Conservation (phyloP, 257 asterid genomes). For the Thymus quinquecostatus region DNA sequence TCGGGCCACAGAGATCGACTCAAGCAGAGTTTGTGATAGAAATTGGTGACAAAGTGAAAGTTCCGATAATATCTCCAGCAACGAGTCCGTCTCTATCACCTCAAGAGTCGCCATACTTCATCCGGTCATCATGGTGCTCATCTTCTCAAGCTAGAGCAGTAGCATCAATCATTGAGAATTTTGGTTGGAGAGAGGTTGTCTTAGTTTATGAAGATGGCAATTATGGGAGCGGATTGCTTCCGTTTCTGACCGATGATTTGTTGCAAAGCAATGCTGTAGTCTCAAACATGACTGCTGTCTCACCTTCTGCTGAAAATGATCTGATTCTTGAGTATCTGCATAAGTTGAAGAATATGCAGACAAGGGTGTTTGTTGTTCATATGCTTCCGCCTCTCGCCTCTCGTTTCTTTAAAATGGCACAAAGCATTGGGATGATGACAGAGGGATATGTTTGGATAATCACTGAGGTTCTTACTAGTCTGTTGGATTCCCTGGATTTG, state of each 20-base stretch:
- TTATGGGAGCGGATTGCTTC: conserved; percentile 50
- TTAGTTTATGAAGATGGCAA: conserved; percentile 41
- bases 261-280: conserved; percentile 32
- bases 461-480: conserved; percentile 45
- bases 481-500: conserved; percentile 38
- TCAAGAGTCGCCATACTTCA: conserved; percentile 43
- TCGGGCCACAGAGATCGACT: conserved; percentile 52
- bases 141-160: conserved; percentile 51
- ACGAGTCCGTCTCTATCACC: conserved; percentile 54
- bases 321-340: conserved; percentile 37
- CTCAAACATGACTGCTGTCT: conserved; percentile 37
- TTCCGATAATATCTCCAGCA: conserved; percentile 56
- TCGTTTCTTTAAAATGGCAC: conserved; percentile 43
- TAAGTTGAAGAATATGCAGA: conserved; percentile 43
- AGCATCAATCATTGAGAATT: conserved; percentile 46
- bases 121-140: conserved; percentile 49
- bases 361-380: conserved; percentile 56
- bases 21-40: conserved; percentile 53
- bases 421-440: conserved; percentile 48
- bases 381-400: conserved; percentile 45
- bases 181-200: conserved; percentile 52
- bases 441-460: conserved; percentile 57
- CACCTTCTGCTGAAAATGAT: conserved; percentile 44
- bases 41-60: conserved; percentile 44
- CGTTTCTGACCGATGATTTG: conserved; percentile 45